A percentile compares a stretch with the other conserved stretches of the same genome.
phyloP scores from a whole-genome alignment of 345 rosid species.

The Aegle marmelos region DNA sequence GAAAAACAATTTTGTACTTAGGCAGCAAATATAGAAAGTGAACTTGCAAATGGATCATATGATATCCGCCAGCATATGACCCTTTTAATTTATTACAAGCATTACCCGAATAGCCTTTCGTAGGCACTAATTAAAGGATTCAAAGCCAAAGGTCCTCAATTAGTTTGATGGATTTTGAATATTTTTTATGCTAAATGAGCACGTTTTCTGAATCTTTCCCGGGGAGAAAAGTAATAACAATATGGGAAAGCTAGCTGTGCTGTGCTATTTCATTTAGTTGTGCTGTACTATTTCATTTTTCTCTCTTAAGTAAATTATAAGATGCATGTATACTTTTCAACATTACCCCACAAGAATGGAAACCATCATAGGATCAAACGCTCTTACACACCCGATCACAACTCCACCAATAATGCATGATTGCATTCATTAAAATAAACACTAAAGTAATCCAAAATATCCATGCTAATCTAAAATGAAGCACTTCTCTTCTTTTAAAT shows the following conservation, averaged over 20 bases:
- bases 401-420: conserved; percentile 1
- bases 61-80: not conserved
- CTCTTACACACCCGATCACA: not conserved
- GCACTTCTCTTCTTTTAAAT: conserved; percentile 35
- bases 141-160: not conserved
- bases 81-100: too few relatives aligned
- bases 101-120: too few relatives aligned
- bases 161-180: not conserved
- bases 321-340: not conserved
- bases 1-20: not conserved
- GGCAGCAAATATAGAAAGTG: not conserved
- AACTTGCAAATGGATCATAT: not conserved
- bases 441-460: not conserved
- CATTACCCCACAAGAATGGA: not conserved
- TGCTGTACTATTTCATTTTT: not conserved
- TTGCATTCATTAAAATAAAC: not conserved
- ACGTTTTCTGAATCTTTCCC: not conserved
- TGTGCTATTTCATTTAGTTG: not conserved
- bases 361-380: not conserved
- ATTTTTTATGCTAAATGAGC: not conserved
- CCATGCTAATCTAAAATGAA: not conserved
- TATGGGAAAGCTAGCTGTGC: not conserved
- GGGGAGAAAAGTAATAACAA: not conserved
- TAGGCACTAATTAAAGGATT: not conserved
- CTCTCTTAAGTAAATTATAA: not conserved